Percentiles rank a stretch among this genome's conserved stretches.
Evolutionary conservation across 2,329 filamentous ascomycete genomes (phyloP).

Genomic region (Diaporthe australafricana): DNA sequence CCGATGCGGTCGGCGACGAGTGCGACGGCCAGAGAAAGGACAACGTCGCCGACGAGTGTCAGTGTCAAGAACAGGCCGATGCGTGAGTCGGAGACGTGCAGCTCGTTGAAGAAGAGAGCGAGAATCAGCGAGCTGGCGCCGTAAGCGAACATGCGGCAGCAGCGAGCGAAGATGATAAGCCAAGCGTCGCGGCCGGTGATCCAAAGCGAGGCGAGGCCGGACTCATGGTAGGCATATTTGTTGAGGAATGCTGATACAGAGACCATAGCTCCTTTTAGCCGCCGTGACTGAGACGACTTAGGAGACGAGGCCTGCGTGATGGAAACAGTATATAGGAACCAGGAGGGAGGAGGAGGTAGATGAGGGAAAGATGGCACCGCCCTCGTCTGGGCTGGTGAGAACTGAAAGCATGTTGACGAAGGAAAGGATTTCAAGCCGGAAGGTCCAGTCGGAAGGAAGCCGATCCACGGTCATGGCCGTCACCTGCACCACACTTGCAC

Average conservation of each 20-base stretch:
- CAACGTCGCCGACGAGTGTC: slow-evolving; percentile 70
- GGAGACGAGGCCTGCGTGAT: slow-evolving; percentile 5
- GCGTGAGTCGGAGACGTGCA: slow-evolving; percentile 65
- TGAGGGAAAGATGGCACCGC: background rate
- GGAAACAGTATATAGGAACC: background rate
- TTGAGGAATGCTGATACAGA: slow-evolving; percentile 31
- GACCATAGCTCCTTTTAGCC: slow-evolving; percentile 14
- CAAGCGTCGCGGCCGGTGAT: slow-evolving; percentile 61
- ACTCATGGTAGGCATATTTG: slow-evolving; percentile 53
- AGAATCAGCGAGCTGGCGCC: slow-evolving; percentile 70
- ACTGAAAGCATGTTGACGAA: background rate
- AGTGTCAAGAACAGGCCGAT: slow-evolving; percentile 76
- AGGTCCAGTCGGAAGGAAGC: background rate
- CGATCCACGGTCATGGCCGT: background rate
- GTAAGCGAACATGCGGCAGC: slow-evolving; percentile 72
- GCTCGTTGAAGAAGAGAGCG: slow-evolving; percentile 69
- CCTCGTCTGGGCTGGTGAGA: background rate
- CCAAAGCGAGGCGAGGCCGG: slow-evolving; percentile 60
- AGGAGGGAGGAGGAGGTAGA: background rate
- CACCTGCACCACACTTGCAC: background rate
- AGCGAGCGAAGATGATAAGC: slow-evolving; percentile 64
- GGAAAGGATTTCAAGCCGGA: background rate
- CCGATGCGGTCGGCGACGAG: slow-evolving; percentile 70
- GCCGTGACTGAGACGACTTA: background rate
- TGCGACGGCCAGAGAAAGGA: slow-evolving; percentile 67